Evolutionary conservation across 2,329 filamentous ascomycete genomes (phyloP), one percentile per base, ranked within the genome.

Genomic region (Coniochaeta pulveracea): DNA sequence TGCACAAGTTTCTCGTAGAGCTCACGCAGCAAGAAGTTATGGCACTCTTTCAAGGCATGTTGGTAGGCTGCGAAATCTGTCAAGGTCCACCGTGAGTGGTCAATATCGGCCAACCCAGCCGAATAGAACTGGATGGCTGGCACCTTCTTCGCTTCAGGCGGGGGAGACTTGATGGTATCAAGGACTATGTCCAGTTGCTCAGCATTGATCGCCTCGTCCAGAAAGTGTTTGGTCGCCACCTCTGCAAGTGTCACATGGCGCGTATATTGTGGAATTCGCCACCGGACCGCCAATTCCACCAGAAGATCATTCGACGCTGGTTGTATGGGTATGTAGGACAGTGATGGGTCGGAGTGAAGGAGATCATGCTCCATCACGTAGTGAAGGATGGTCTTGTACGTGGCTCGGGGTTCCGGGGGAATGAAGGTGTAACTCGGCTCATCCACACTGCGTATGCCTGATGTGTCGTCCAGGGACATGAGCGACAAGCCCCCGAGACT

Each of bases 1-100:
- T 82, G 77, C 61, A 89, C 80, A 54, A 95, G 72, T n/a, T 82
- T 66, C 42, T 88, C 79, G 54, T 85, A 95, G 12, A 98, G 68
- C 48, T 96, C 89, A 34, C 88, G 76, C 29, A 95, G 64, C 17
- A 96, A 62, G 8, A 79, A 75, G 46, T 95, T 86, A 47, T 96
- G 77, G 24, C 96, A 59, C 19, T 69, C 73, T 22, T 72, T 69
- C 6, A 98, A 64, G 11, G 82, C 72, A 41, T 83, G 77, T 46
- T 84, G 81, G 58, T 93, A 91, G 17, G 72, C 58, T 10, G 71
- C 63, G 47, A 72, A 72, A 54, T 88, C 82, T 37, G 75, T 63
- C 9, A 82, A 52, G 4, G 80, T 80, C 82, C 82, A 86, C 34
- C 60, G 61, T 41, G 58, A 73, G 48, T 60, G 63, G 43, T 68